Conservation (phyloP, 169 alveolate genomes). For the Plasmodium cynomolgi region DNA sequence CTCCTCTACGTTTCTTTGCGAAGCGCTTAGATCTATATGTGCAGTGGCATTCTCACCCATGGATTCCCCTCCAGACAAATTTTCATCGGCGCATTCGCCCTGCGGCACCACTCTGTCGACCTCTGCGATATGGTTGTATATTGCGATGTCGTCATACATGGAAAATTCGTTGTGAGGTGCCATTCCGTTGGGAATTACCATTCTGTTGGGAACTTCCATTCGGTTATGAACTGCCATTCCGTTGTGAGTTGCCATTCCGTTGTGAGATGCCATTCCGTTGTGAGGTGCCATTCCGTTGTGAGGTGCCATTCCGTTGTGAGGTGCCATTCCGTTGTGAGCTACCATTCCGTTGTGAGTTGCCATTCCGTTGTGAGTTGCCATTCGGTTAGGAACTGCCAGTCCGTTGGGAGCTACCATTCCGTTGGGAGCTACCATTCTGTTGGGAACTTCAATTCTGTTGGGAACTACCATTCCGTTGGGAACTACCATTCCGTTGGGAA, state of each 20-base stretch:
- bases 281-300: not conserved
- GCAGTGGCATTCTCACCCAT: not conserved
- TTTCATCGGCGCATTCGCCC: not conserved
- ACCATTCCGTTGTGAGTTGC: not conserved
- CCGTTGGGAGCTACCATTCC: too few relatives aligned
- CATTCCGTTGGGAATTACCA: not conserved
- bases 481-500: too few relatives aligned
- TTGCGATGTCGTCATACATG: not conserved
- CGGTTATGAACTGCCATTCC: not conserved
- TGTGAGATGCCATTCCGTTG: not conserved
- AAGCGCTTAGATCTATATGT: not conserved
- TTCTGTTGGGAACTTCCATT: not conserved
- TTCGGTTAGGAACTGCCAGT: too few relatives aligned
- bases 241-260: not conserved
- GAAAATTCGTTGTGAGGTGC: not conserved
- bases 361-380: not conserved
- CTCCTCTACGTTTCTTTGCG: not conserved
- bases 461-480: too few relatives aligned
- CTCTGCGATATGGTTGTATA: not conserved
- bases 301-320: not conserved
- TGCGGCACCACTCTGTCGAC: not conserved
- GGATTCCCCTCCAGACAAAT: not conserved
- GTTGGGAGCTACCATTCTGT: too few relatives aligned
- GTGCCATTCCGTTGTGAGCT: not conserved
- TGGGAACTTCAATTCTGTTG: too few relatives aligned